Percentiles rank a stretch among this genome's conserved stretches.
Evolutionary conservation across 345 rosid genomes (phyloP).

Genomic region (Eutrema heterophyllum): DNA sequence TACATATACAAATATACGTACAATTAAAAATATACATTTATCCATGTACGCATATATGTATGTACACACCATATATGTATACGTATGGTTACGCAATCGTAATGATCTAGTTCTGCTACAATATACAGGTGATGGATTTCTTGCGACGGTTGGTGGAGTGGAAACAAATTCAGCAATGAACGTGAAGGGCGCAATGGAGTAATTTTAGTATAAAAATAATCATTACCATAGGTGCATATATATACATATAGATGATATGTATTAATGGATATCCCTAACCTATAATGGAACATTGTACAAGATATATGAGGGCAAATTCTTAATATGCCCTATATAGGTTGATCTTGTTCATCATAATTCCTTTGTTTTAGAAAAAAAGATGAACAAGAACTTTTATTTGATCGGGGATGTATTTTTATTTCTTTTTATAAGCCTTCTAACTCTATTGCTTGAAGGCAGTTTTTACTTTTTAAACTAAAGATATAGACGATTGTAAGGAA

Average conservation of each 20-base stretch:
- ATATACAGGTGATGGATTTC: conserved; percentile 61
- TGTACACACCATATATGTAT: not conserved
- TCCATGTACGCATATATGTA: not conserved
- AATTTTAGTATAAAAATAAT: not conserved
- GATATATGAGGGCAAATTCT: conserved; percentile 18
- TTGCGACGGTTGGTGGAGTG: conserved; percentile 56
- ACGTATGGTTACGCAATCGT: not conserved
- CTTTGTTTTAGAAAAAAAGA: conserved; percentile 6
- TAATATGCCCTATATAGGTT: conserved; percentile 10
- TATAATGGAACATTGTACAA: conserved; percentile 20
- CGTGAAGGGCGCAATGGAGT: not conserved
- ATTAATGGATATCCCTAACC: conserved; percentile 1
- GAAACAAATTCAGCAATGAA: conserved; percentile 39
- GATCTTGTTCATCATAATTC: conserved; percentile 9
- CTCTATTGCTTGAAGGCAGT: not conserved
- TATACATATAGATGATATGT: not conserved
- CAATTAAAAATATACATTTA: not conserved
- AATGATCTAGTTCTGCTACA: not conserved
- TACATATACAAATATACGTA: not conserved
- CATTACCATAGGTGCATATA: conserved; percentile 10
- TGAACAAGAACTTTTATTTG: conserved; percentile 6
- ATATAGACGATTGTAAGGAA: not conserved
- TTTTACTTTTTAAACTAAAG: not conserved
- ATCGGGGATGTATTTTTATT: not conserved
- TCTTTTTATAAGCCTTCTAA: not conserved